Conservation (phyloP, 352 stramenopile genomes). For the Globisporangium uncinulatum region DNA sequence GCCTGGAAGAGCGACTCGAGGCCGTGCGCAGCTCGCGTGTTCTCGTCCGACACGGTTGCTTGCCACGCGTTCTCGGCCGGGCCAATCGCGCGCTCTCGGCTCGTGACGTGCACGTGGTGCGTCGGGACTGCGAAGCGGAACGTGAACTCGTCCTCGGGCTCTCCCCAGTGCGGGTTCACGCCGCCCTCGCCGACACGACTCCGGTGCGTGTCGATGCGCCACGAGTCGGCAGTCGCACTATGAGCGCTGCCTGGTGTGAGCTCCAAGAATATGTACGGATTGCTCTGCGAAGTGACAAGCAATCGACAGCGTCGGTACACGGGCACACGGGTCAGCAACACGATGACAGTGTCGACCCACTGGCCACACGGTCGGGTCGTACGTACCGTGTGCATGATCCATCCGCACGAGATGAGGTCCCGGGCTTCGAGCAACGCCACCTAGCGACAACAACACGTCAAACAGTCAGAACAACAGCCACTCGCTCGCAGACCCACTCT, state of each 20-base stretch:
- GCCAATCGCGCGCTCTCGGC: constrained; percentile 8
- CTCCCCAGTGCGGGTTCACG: constrained; percentile 50
- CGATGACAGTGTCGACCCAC: background rate
- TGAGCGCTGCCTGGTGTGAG: constrained; percentile 31
- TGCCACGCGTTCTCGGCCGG: constrained; percentile 38
- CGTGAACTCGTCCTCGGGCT: constrained; percentile 44
- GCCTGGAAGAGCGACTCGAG: constrained; percentile 60
- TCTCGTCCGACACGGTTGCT: constrained; percentile 22
- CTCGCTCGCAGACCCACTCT: background rate
- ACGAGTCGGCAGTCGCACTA: constrained; percentile 46
- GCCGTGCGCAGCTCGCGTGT: constrained; percentile 25
- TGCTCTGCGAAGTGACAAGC: constrained; percentile 26
- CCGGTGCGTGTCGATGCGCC: constrained; percentile 71
- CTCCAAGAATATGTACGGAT: constrained; percentile 75
- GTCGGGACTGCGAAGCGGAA: constrained; percentile 79
- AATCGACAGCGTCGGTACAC: background rate
- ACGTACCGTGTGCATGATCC: constrained; percentile 50
- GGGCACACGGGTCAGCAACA: background rate
- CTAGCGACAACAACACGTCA: constrained; percentile 11
- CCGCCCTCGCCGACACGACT: constrained; percentile 46
- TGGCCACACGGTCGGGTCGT: background rate
- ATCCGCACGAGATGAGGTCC: constrained; percentile 65
- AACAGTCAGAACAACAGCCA: background rate
- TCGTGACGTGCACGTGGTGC: constrained; percentile 41
- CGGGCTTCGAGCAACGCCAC: constrained; percentile 62